A percentile compares a stretch with the other conserved stretches of the same genome.
Evolutionary conservation across 805 yeast species (phyloP).

Genomic region (Pichia membranifaciens): DNA sequence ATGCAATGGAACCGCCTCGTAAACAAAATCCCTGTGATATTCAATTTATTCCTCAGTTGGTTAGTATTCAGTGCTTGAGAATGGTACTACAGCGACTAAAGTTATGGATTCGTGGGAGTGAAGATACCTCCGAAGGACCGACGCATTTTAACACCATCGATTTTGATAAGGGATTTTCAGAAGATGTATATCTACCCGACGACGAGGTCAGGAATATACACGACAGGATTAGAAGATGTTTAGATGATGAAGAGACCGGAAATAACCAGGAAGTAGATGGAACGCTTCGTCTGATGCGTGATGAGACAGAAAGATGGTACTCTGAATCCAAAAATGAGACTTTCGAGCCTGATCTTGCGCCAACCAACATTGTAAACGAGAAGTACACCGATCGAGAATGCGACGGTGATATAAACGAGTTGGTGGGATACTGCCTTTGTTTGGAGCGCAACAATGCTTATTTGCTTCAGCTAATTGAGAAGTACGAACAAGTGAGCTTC

Average conservation of each 20-base stretch:
- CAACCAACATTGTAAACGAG: background rate
- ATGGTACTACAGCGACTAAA: too few relatives aligned
- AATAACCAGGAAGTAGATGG: constrained; percentile 14
- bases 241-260: constrained; percentile 16
- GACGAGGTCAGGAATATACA: constrained; percentile 6
- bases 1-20: too few relatives aligned
- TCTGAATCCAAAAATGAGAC: constrained; percentile 1
- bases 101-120: too few relatives aligned
- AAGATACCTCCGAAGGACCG: too few relatives aligned
- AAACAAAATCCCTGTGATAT: too few relatives aligned
- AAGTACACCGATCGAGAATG: background rate
- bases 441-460: constrained; percentile 18
- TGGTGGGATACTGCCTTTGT: constrained; percentile 13
- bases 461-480: constrained; percentile 14
- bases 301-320: constrained; percentile 16
- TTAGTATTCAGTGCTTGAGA: too few relatives aligned
- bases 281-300: constrained; percentile 22
- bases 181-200: constrained; percentile 1
- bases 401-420: constrained; percentile 1
- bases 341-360: too few relatives aligned
- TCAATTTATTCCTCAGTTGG: too few relatives aligned
- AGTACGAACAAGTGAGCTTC: constrained; percentile 20
- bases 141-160: too few relatives aligned
- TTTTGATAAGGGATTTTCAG: background rate
- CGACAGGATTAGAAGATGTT: constrained; percentile 10